Percentiles rank a stretch among this genome's conserved stretches.
phyloP scores from a whole-genome alignment of 306 rosid species.

The Vigna trinervia region DNA sequence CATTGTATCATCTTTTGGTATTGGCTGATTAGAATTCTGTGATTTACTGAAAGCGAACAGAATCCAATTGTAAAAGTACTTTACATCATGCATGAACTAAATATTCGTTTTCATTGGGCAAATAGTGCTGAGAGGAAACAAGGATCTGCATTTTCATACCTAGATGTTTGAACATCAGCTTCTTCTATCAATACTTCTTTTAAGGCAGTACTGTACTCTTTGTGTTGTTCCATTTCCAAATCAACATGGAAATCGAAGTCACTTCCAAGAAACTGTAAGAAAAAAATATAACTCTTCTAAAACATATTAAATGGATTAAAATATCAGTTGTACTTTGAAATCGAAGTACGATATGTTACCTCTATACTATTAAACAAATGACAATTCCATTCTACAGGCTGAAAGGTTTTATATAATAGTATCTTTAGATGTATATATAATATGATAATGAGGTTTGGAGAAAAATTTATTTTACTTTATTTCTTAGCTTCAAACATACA shows the following conservation, averaged over 20 bases:
- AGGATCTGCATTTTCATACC: constrained; percentile 57
- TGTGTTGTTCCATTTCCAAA: constrained; percentile 72
- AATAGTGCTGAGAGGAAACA: background rate
- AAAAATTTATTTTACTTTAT: constrained; percentile 2
- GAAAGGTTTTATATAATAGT: background rate
- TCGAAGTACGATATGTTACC: constrained; percentile 30
- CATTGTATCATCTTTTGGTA: constrained; percentile 52
- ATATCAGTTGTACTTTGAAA: constrained; percentile 1
- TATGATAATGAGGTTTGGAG: constrained; percentile 16
- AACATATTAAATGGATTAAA: constrained; percentile 14
- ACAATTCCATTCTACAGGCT: background rate
- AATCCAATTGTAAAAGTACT: constrained; percentile 43
- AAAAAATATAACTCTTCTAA: constrained; percentile 28
- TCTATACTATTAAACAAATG: constrained; percentile 17
- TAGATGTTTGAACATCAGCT: constrained; percentile 58
- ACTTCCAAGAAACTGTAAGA: constrained; percentile 78
- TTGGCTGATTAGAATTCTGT: constrained; percentile 56
- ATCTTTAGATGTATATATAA: constrained; percentile 3
- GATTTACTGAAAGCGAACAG: constrained; percentile 54
- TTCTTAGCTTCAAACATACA: constrained; percentile 37
- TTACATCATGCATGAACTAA: constrained; percentile 22
- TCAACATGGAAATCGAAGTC: constrained; percentile 64
- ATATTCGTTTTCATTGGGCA: background rate
- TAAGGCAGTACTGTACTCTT: constrained; percentile 77
- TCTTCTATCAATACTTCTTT: constrained; percentile 76